These are phyloP conservation scores for Colletotrichum lini DNA, from an alignment of 2,329 filamentous ascomycete species.

Conservation along the genomic window DNA sequence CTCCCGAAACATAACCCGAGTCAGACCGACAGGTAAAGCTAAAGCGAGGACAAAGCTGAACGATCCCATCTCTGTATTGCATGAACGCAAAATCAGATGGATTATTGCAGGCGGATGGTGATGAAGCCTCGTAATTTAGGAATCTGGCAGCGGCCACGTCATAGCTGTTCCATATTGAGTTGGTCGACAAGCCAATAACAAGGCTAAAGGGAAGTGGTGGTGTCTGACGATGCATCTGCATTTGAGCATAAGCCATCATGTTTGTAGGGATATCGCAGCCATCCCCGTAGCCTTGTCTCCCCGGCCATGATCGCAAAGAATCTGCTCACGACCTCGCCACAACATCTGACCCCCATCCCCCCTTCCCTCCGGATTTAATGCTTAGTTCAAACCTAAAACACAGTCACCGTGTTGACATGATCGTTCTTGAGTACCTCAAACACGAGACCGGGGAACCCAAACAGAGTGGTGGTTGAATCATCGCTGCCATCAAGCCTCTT, in stretches of 20 bases:
- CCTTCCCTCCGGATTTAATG: slow-evolving; percentile 22
- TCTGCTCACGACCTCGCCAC: slow-evolving; percentile 16
- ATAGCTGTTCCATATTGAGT: slow-evolving; percentile 40
- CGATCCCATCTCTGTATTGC: slow-evolving; percentile 35
- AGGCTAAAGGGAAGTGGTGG: slow-evolving; percentile 31
- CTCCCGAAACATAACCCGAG: slow-evolving; percentile 38
- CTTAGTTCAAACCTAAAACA: slow-evolving; percentile 71
- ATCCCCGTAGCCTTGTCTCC: slow-evolving; percentile 29
- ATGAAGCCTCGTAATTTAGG: slow-evolving; percentile 25
- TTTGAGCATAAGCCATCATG: slow-evolving; percentile 36
- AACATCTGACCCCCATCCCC: slow-evolving; percentile 16
- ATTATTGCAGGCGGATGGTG: slow-evolving; percentile 31
- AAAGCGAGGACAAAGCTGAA: slow-evolving; percentile 43
- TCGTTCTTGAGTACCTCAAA: slow-evolving; percentile 98
- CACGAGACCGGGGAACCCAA: slow-evolving; percentile 92
- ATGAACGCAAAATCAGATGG: slow-evolving; percentile 40
- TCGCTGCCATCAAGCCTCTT: slow-evolving; percentile 69
- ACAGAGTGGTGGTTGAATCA: slow-evolving; percentile 83
- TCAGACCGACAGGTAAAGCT: slow-evolving; percentile 36
- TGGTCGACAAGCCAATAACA: slow-evolving; percentile 25
- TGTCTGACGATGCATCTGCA: slow-evolving; percentile 29
- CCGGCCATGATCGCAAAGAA: slow-evolving; percentile 17
- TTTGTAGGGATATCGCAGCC: slow-evolving; percentile 37
- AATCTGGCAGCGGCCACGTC: slow-evolving; percentile 32
- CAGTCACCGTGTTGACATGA: slow-evolving; percentile 88